A percentile compares a stretch with the other conserved stretches of the same genome.
phyloP scores from a whole-genome alignment of 1,284 basidiomycete species.

The Laetiporus sulphureus region DNA sequence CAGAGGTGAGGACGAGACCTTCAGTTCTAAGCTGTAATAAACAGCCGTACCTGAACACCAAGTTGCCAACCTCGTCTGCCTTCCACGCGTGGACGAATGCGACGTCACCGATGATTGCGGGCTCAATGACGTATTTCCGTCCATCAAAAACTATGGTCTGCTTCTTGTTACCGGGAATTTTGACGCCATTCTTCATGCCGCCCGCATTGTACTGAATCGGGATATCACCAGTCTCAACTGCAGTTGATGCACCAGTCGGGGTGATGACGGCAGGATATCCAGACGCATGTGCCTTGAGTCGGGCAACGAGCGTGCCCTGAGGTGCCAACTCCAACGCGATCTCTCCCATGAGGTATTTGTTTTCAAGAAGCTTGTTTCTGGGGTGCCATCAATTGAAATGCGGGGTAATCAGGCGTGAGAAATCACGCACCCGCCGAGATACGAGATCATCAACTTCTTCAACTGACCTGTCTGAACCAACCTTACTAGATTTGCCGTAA shows the following conservation, averaged over 20 bases:
- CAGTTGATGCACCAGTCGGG: conserved; percentile 82
- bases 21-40: too few relatives aligned
- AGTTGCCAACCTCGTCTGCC: conserved; percentile 84
- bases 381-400: conserved; percentile 2
- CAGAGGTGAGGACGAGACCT: not conserved
- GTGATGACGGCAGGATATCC: conserved; percentile 96
- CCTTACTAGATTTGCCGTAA: conserved; percentile 44
- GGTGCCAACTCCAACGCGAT: conserved; percentile 84
- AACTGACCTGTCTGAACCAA: conserved; percentile 74
- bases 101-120: conserved; percentile 80
- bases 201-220: conserved; percentile 70
- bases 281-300: conserved; percentile 85
- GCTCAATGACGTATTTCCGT: conserved; percentile 81
- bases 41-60: conserved; percentile 60
- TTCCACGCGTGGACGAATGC: conserved; percentile 94
- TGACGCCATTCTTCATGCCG: conserved; percentile 54
- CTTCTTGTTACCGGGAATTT: conserved; percentile 70
- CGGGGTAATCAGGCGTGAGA: conserved; percentile 1
- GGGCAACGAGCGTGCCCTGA: conserved; percentile 87
- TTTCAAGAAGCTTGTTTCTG: conserved; percentile 73
- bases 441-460: conserved; percentile 78
- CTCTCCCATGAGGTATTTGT: conserved; percentile 74
- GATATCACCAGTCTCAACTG: conserved; percentile 74
- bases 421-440: conserved; percentile 68
- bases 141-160: conserved; percentile 78